Base-by-base conservation (phyloP, 257 asterid genomes). In the Solanum medicagineum region DNA sequence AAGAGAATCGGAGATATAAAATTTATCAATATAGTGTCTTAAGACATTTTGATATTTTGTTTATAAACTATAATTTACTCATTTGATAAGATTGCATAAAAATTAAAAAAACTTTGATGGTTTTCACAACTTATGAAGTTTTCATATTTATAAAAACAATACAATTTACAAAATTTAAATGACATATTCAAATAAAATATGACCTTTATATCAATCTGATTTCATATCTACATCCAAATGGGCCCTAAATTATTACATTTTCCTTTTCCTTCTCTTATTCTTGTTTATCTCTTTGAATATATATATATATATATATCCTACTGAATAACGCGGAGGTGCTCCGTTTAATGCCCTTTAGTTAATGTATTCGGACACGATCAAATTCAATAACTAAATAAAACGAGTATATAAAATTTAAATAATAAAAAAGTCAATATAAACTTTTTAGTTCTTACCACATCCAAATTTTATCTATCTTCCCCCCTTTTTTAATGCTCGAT, bases 401-500 rank as follows among this genome's bases (percentile, higher is more conserved):
- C 1, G 22, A 15, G 13, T 15, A 15, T 9, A 26, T 66, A 29
- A 10, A 16, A 14, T 1, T 29, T 65, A 14, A 65, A 65, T 65
- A 12, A 15, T 8, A 6, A 3, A 29, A 32, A 66, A 66, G 45
- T 17, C 20, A 63, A 63, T 63, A 24, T 26, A 26, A 65, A 26
- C 73, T 6, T 57, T 47, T 47, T 47, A 47, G 53, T 10, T 10
- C n/a, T 13, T 3, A 6, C 44, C 10, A 26, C 71, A 26, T 26
- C 29, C 19, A 65, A 6, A 14, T 65, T 26, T 65, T 32, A 4
- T 68, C 26, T 69, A 4, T 0, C 20, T 26, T 13, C 14, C 26
- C 1, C 0, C 0, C 9, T 5, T 24, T 12, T 5, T 9, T 7
- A 1, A 40, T 0, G 68, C 5, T 1, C 5, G 36, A 5, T 5